Conservation (phyloP, 2,329 filamentous ascomycete genomes). For the Fusarium udum region DNA sequence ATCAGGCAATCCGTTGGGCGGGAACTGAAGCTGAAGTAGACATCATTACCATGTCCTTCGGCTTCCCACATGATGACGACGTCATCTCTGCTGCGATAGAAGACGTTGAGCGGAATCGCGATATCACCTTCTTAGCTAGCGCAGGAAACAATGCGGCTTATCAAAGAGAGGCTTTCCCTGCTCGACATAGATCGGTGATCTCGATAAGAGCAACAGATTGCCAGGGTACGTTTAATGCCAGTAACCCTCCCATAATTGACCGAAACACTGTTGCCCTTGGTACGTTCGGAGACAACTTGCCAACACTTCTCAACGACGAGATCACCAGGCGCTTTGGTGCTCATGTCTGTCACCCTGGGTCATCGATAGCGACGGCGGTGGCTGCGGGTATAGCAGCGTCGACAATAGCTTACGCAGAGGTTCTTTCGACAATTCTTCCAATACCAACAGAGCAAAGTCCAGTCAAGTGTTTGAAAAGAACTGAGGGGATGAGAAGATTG, state of each 20-base stretch:
- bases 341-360: background rate
- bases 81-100: background rate
- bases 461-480: background rate
- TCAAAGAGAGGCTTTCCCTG: background rate
- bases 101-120: accelerated
- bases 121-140: background rate
- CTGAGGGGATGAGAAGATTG: background rate
- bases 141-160: background rate
- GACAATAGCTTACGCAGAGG: background rate
- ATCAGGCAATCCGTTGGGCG: background rate
- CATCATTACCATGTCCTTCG: background rate
- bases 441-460: background rate
- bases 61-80: accelerated
- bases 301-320: background rate
- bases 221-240: accelerated
- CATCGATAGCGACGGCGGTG: background rate
- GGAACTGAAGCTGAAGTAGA: accelerated
- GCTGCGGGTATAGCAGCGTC: background rate
- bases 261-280: accelerated
- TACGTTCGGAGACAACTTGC: background rate
- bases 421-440: background rate
- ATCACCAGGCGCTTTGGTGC: accelerated
- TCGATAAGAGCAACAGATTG: background rate
- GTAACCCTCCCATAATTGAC: background rate
- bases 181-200: background rate